Conservation (phyloP, 352 stramenopile species). For the Phytophthora tentaculata region DNA sequence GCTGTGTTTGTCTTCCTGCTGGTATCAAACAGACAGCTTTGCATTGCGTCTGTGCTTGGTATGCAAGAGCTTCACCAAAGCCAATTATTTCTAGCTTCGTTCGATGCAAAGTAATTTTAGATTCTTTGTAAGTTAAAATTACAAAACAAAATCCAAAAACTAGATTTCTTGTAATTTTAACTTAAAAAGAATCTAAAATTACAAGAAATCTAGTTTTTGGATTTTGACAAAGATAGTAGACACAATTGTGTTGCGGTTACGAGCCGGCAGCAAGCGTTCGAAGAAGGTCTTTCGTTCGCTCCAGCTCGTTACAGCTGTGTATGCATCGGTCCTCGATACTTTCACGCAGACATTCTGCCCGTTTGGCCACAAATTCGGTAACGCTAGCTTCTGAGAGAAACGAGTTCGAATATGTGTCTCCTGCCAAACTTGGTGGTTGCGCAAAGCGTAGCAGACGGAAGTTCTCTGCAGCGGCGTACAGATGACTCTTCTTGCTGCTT, state of each 20-base stretch:
- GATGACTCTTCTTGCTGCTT: slow-evolving; percentile 28
- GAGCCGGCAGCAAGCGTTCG: background rate
- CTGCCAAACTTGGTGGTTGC: slow-evolving; percentile 35
- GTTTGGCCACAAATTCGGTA: slow-evolving; percentile 23
- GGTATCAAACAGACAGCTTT: background rate
- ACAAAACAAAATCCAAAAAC: no score
- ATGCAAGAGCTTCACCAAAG: no score
- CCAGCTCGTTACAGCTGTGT: slow-evolving; percentile 5
- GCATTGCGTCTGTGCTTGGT: background rate
- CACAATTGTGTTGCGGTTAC: no score
- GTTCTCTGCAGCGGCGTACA: slow-evolving; percentile 57
- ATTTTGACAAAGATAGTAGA: no score
- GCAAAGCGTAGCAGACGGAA: slow-evolving; percentile 61
- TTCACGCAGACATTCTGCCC: slow-evolving; percentile 27
- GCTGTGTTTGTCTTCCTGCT: background rate
- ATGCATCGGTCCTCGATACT: slow-evolving; percentile 15
- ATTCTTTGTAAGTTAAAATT: no score
- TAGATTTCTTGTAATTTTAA: no score
- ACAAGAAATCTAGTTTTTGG: no score
- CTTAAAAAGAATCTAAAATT: no score
- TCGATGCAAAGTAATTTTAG: no score
- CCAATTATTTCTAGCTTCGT: no score
- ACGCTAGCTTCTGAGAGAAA: slow-evolving; percentile 15
- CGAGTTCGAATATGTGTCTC: slow-evolving; percentile 12
- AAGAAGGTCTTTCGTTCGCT: slow-evolving; percentile 18